phyloP scores from a whole-genome alignment of 139 green algal species.

The Volvox reticuliferus region DNA sequence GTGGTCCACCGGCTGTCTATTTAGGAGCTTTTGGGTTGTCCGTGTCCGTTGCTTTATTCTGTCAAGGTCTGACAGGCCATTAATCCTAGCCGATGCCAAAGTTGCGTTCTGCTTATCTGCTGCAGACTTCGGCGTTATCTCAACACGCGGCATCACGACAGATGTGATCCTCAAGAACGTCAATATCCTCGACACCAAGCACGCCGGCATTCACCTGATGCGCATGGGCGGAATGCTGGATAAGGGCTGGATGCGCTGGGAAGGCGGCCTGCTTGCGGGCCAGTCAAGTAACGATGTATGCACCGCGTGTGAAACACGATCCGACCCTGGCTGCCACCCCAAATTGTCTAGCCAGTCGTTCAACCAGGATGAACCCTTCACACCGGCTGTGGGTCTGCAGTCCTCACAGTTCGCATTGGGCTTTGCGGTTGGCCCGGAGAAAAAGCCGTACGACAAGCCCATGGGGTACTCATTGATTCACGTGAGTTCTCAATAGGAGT shows the following conservation, averaged over 20 bases:
- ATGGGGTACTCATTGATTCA: conserved; percentile 62
- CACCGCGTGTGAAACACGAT: conserved; percentile 30
- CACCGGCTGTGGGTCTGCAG: conserved; percentile 51
- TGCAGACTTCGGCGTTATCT: conserved; percentile 74
- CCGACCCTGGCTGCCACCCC: conserved; percentile 56
- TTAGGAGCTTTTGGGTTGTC: too few relatives aligned
- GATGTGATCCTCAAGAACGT: conserved; percentile 54
- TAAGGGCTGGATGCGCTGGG: conserved; percentile 21
- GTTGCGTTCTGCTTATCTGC: too few relatives aligned
- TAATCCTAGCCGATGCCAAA: too few relatives aligned
- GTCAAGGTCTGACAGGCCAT: too few relatives aligned
- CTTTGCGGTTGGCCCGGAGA: conserved; percentile 64
- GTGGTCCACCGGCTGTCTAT: too few relatives aligned
- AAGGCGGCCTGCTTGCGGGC: conserved; percentile 53
- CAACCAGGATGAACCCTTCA: conserved; percentile 53
- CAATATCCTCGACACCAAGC: conserved; percentile 63
- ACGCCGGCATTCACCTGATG: conserved; percentile 56
- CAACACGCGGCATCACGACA: conserved; percentile 53
- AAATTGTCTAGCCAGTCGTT: conserved; percentile 60
- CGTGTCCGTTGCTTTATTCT: too few relatives aligned
- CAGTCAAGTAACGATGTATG: conserved; percentile 53
- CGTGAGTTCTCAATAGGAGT: neutral
- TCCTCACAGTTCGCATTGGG: conserved; percentile 57
- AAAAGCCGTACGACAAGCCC: conserved; percentile 69
- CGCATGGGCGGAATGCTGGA: conserved; percentile 39